Conservation (phyloP, 768 basidiomycete species). For the Kwoniella sp. region DNA sequence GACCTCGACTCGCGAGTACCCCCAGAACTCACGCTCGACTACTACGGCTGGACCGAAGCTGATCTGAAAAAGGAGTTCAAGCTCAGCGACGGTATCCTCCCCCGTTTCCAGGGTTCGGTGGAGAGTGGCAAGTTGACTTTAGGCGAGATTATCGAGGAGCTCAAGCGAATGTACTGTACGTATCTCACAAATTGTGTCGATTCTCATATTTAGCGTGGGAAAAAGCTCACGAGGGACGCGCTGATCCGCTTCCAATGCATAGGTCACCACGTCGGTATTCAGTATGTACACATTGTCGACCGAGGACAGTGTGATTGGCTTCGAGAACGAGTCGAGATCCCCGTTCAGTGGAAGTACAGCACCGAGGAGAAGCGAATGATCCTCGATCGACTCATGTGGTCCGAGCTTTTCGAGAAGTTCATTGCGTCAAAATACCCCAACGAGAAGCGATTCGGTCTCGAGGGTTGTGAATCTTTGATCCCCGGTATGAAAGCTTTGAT, state of each 20-base stretch:
- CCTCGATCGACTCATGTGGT: slow-evolving; percentile 98
- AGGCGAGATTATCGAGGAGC: slow-evolving; percentile 83
- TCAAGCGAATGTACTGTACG: slow-evolving; percentile 92
- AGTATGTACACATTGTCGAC: slow-evolving; percentile 81
- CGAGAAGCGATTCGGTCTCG: slow-evolving; percentile 98
- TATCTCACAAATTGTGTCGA: slow-evolving; percentile 18
- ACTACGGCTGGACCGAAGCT: slow-evolving; percentile 91
- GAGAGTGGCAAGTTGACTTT: slow-evolving; percentile 77
- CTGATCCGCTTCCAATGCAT: slow-evolving; percentile 21
- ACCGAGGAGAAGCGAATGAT: slow-evolving; percentile 99
- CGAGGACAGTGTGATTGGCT: slow-evolving; percentile 99
- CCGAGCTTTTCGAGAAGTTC: slow-evolving; percentile 98
- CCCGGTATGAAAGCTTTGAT: slow-evolving; percentile 99
- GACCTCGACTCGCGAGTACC: slow-evolving; percentile 78
- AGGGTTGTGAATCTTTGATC: slow-evolving; percentile 95
- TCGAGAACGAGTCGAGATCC: slow-evolving; percentile 89
- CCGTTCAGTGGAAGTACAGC: slow-evolving; percentile 95
- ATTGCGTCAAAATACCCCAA: slow-evolving; percentile 98
- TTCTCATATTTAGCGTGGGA: neutral
- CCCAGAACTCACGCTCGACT: slow-evolving; percentile 87
- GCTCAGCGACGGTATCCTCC: slow-evolving; percentile 92
- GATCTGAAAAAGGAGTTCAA: slow-evolving; percentile 94
- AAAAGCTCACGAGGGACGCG: neutral
- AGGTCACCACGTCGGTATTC: slow-evolving; percentile 54
- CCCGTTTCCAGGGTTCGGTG: slow-evolving; percentile 87